Evolutionary conservation across 129 eudicot genomes (phyloP).

Genomic region (Artemisia argyi): DNA sequence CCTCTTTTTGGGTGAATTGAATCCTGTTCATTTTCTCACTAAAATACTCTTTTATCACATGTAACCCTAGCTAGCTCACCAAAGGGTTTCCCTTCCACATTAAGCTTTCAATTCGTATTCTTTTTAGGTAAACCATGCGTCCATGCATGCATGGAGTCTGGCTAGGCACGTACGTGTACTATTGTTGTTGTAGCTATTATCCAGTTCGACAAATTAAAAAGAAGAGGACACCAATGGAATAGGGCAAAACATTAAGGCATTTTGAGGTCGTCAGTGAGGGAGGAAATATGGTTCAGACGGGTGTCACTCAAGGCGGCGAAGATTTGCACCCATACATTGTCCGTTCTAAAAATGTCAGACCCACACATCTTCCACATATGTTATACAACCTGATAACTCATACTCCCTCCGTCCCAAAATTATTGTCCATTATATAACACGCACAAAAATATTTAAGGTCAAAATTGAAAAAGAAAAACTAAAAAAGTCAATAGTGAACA

Average conservation of each 20-base stretch:
- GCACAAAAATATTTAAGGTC: too few relatives aligned
- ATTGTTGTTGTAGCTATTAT: constrained; percentile 76
- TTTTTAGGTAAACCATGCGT: constrained; percentile 48
- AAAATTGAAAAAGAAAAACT: too few relatives aligned
- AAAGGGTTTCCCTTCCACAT: constrained; percentile 84
- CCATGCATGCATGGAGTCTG: constrained; percentile 45
- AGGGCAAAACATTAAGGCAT: constrained; percentile 56
- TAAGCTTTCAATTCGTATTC: constrained; percentile 68
- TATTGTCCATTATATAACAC: too few relatives aligned
- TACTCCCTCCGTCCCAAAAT: too few relatives aligned
- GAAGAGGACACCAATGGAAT: constrained; percentile 73
- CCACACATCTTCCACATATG: too few relatives aligned
- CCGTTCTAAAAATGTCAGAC: too few relatives aligned
- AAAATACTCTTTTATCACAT: constrained; percentile 56
- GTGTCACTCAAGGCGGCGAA: constrained; percentile 71
- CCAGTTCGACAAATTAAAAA: constrained; percentile 71
- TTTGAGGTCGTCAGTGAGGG: constrained; percentile 79
- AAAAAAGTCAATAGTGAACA: too few relatives aligned
- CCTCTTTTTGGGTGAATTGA: constrained; percentile 46
- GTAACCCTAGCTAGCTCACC: constrained; percentile 66
- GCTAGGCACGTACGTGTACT: constrained; percentile 30
- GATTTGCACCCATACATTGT: constrained; percentile 28
- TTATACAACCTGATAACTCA: too few relatives aligned
- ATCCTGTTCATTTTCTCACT: constrained; percentile 64
- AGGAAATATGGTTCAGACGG: constrained; percentile 73